A percentile compares a stretch with the other conserved stretches of the same genome.
Evolutionary conservation across 2,329 filamentous ascomycete species (phyloP).

Genomic region (Colletotrichum sp.): DNA sequence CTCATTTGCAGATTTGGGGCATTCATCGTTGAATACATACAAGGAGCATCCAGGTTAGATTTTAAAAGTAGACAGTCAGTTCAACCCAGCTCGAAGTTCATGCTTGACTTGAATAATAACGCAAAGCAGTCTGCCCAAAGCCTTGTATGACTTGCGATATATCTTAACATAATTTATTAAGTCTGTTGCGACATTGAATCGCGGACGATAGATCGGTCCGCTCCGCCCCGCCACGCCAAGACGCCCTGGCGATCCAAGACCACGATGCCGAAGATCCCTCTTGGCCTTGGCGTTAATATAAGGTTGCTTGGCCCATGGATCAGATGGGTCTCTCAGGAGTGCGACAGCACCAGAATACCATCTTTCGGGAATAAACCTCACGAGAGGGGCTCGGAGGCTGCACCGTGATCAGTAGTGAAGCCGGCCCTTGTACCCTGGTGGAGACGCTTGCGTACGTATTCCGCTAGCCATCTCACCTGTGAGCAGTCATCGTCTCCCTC

Average conservation of each 20-base stretch:
- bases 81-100: too few relatives aligned
- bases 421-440: background rate
- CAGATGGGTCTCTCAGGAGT: background rate
- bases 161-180: background rate
- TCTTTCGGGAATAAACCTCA: background rate
- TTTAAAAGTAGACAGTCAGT: too few relatives aligned
- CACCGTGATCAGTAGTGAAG: background rate
- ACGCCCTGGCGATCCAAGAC: background rate
- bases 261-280: conserved; percentile 3
- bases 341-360: background rate
- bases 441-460: background rate
- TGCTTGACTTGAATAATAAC: too few relatives aligned
- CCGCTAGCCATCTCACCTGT: background rate
- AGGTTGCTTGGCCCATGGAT: conserved; percentile 4
- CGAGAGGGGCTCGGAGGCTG: background rate
- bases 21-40: too few relatives aligned
- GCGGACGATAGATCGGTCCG: background rate
- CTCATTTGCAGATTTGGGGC: too few relatives aligned
- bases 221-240: background rate
- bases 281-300: conserved; percentile 3
- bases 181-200: background rate
- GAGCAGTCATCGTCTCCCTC: background rate
- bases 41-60: too few relatives aligned
- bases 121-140: too few relatives aligned
- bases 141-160: too few relatives aligned